Conservation (phyloP, 2,329 filamentous ascomycete genomes). For the Ascochyta koolunga region DNA sequence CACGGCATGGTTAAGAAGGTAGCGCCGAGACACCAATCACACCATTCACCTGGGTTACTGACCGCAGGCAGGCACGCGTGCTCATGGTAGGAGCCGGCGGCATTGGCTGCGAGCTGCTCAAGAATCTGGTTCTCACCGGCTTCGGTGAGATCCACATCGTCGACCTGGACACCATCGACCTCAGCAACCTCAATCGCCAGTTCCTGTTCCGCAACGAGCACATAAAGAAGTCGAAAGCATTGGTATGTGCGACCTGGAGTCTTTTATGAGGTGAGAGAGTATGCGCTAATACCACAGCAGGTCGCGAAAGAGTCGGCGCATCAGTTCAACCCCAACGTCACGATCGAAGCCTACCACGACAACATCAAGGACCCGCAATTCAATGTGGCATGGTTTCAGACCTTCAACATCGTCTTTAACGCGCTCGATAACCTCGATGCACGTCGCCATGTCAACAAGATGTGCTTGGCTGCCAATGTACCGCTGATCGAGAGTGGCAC, state of each 20-base stretch:
- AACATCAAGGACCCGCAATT: constrained; percentile 94
- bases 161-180: constrained; percentile 96
- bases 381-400: constrained; percentile 83
- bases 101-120: constrained; percentile 96
- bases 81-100: constrained; percentile 96
- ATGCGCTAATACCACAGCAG: constrained; percentile 53
- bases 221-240: constrained; percentile 95
- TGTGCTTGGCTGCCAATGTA: constrained; percentile 91
- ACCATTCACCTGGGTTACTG: constrained; percentile 20
- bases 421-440: constrained; percentile 95
- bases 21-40: constrained; percentile 9
- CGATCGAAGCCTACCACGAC: constrained; percentile 86
- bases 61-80: constrained; percentile 71
- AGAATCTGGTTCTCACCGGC: constrained; percentile 90
- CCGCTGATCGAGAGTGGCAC: constrained; percentile 96
- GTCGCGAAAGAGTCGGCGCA: constrained; percentile 91
- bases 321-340: constrained; percentile 86
- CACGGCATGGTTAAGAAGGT: constrained; percentile 74
- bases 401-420: constrained; percentile 90
- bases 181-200: constrained; percentile 96
- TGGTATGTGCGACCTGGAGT: constrained; percentile 63
- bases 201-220: constrained; percentile 97
- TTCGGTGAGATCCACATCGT: constrained; percentile 95
- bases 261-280: background rate
- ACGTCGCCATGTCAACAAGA: constrained; percentile 91